Evolutionary conservation across 192 early-diverging fungal species (phyloP), one percentile per base, ranked within the genome.

Genomic region (Polychytrium aggregatum): DNA sequence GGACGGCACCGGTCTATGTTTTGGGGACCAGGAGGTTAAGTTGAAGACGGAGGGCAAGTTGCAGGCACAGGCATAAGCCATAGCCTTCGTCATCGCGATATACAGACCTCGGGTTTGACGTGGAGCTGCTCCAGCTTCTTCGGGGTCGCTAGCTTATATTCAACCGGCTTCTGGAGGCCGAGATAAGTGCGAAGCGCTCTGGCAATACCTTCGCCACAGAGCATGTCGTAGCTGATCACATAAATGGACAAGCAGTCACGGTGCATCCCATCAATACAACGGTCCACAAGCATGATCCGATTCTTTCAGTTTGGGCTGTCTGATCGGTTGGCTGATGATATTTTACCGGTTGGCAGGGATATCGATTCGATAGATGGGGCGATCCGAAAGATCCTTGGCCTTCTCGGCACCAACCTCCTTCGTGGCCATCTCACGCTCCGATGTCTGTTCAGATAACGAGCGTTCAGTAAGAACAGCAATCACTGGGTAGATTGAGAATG

Each of bases 191-290:
- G 74, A 31, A 99, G 62, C 13, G 92, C 88, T 20, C 88, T 85
- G 34, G 88, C 71, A 46, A 99, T 82, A 20, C 96, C 96, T 70
- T 99, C 96, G 25, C 82, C 82, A 67, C 96, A 97, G 35, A 99
- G 74, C 65, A 99, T 73, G 65, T 99, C 96, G 53, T 95, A 96
- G 64, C 92, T 87, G 48, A 20, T 54, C n/a, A 10, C n/a, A 25
- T 56, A 17, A 17, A 50, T 13, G 26, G 2, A 64, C 31, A 58
- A 24, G 16, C 14, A 9, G 22, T 60, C 29, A 7, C 6, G 14
- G 57, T 27, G 36, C 14, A 56, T 16, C 2, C 3, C 38, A 25
- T 26, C 37, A 18, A 56, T 2, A 13, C 35, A 45, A 51, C 11
- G 16, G 1, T 29, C 46, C 17, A 47, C 46, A 24, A 41, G 37